These are phyloP conservation scores for Umbelopsis sp. DNA, from an alignment of 192 early-diverging fungal species.

Conservation along the genomic window DNA sequence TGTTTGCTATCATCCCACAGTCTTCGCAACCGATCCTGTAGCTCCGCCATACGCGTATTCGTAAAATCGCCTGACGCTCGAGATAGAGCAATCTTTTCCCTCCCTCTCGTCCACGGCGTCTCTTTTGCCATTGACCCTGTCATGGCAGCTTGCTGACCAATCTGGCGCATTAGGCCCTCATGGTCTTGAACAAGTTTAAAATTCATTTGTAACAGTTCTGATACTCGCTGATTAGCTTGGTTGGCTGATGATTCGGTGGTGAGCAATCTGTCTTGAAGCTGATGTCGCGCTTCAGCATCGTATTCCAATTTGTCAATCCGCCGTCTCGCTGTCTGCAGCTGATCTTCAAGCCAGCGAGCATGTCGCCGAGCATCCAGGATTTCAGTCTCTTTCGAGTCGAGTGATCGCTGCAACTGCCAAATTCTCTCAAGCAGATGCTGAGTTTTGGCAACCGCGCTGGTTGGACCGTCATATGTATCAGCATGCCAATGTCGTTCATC, in stretches of 20 bases:
- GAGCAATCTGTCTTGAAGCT: background rate
- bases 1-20: slow-evolving; percentile 10
- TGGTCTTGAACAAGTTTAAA: slow-evolving; percentile 7
- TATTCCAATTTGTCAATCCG: slow-evolving; percentile 7
- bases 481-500: no score
- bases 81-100: no score
- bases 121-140: background rate
- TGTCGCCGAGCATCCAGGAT: background rate
- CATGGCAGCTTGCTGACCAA: background rate
- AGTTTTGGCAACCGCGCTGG: background rate
- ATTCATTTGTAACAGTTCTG: slow-evolving; percentile 4
- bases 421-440: background rate
- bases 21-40: background rate
- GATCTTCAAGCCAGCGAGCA: slow-evolving; percentile 3
- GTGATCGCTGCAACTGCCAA: slow-evolving; percentile 9
- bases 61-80: background rate
- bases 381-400: slow-evolving; percentile 7
- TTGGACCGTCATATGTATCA: no score
- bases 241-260: background rate
- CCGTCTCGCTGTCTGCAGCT: background rate
- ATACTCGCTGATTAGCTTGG: slow-evolving; percentile 6
- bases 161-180: background rate
- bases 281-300: background rate
- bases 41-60: background rate
- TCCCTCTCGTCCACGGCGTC: background rate